Evolutionary conservation across 345 rosid species (phyloP), one percentile per base, ranked within the genome.

Genomic region (Gossypium stocksii): DNA sequence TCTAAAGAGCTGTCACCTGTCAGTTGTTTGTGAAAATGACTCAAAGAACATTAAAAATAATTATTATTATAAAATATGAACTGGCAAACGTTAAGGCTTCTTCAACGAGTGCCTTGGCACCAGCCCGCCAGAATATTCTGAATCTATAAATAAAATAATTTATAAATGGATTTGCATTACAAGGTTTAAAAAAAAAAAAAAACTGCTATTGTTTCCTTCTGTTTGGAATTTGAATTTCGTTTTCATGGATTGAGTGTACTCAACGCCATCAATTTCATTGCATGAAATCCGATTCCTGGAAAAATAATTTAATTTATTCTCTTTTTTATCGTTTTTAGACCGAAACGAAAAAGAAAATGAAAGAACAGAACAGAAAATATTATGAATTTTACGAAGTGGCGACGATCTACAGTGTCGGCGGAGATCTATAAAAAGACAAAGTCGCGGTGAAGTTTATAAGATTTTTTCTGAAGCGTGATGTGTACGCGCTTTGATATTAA

Each of bases 261-360:
- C 77, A 49, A 86, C 84, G 89, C 83, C 89, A 81, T 80, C 78
- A 83, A 76, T 81, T 79, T 64, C 79, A 76, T 75, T 82, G 81
- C 76, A 71, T 73, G 71, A 73, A 4, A 73, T 85, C 72, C 84
- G 84, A 84, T 77, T 68, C 78, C 66, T 22, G 34, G 80, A 73
- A 73, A 59, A 3, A 0, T 59, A 34, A 34, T 11, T 58, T 58
- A 22, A 56, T 58, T 22, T 23, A 53, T 16, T 54, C 6, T 5
- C 2, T 59, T 59, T 59, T 68, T 43, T 69, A 34, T 34, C 51
- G 22, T 74, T 60, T 58, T 19, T 16, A 11, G 69, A 66, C 6
- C 2, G 22, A 5, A n/a, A 23, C 8, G 25, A 11, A 25, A 23
- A 23, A 11, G 16, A 46, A 13, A 46, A 46, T 2, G 20, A 23